Conservation (phyloP, 306 rosid species). For the Lablab purpureus region DNA sequence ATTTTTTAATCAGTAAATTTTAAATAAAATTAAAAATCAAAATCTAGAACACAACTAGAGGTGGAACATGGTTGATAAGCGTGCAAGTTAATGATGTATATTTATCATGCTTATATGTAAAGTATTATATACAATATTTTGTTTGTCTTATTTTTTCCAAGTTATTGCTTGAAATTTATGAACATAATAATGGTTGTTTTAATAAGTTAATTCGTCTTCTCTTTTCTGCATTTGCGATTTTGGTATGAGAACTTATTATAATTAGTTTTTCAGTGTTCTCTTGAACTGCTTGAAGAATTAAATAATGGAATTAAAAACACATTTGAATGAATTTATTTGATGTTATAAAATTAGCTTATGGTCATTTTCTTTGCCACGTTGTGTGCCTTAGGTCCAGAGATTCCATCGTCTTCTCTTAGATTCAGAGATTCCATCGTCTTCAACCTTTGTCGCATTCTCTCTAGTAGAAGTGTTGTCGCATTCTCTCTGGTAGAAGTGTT, state of each 20-base stretch:
- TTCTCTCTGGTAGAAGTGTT: too few relatives aligned
- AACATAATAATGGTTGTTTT: neutral
- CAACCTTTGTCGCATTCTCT: too few relatives aligned
- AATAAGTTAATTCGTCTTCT: neutral
- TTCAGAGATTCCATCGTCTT: too few relatives aligned
- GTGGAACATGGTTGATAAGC: neutral
- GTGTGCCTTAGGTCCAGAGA: too few relatives aligned
- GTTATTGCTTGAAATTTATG: too few relatives aligned
- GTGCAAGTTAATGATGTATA: neutral
- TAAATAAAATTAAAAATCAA: neutral
- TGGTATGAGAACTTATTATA: neutral
- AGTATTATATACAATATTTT: neutral
- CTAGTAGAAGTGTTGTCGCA: too few relatives aligned
- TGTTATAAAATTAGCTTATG: too few relatives aligned
- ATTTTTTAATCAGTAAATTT: neutral
- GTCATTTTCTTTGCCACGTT: too few relatives aligned
- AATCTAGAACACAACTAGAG: neutral
- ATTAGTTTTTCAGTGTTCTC: neutral
- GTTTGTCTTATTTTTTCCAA: neutral
- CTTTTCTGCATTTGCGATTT: neutral
- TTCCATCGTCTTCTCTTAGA: too few relatives aligned
- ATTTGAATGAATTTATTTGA: too few relatives aligned
- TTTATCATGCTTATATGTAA: neutral
- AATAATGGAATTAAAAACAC: too few relatives aligned
- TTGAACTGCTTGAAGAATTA: neutral